Percentiles rank a stretch among this genome's conserved stretches.
Conservation (phyloP, 345 rosid species). For the Eucalyptus erythrocorys region DNA sequence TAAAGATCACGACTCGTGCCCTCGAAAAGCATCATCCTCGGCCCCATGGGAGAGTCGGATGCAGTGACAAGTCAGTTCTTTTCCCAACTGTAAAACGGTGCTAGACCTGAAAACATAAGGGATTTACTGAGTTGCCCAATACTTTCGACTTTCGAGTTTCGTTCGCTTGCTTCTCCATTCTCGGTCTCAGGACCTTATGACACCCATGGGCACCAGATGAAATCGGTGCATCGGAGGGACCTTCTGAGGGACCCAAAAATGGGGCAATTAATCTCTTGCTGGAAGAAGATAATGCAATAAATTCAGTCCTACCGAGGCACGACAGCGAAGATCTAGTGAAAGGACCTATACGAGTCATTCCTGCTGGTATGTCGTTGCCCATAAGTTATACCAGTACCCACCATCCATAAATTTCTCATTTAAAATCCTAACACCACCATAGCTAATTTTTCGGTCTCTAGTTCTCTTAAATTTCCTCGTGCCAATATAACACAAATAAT, state of each 20-base stretch:
- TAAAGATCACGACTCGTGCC: background rate
- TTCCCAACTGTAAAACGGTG: background rate
- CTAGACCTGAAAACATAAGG: background rate
- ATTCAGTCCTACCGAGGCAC: background rate
- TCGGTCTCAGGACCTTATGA: background rate
- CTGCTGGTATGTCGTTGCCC: background rate
- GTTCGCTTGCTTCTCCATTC: background rate
- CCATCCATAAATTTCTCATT: background rate
- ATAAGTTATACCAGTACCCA: background rate
- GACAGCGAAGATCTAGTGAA: background rate
- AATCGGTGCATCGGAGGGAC: background rate
- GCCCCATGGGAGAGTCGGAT: background rate
- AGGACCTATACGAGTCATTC: background rate
- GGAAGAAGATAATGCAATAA: background rate
- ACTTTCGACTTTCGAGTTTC: background rate
- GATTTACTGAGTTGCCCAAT: background rate
- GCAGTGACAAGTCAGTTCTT: background rate
- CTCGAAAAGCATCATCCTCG: background rate
- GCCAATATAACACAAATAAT: background rate
- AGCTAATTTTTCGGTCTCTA: background rate
- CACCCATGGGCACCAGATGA: background rate
- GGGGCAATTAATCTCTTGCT: background rate
- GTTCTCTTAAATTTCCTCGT: background rate
- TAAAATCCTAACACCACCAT: background rate
- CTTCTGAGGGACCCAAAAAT: background rate